Evolutionary conservation across 805 yeast genomes (phyloP), one percentile per base, ranked within the genome.

Genomic region (Suhomyces pyralidae): DNA sequence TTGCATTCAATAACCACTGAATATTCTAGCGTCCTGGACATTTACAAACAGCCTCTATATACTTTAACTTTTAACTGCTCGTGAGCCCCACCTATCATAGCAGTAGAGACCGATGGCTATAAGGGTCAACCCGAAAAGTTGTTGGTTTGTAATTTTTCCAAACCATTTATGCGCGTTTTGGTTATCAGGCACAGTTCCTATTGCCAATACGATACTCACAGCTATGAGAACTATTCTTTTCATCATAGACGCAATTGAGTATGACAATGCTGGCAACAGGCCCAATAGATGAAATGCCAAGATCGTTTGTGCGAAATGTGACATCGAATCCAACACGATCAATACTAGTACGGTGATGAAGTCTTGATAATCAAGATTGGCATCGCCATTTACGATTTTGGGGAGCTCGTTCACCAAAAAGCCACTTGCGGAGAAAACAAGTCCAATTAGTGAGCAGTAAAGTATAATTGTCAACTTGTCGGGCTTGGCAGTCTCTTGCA

Each of bases 161-260:
- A 68, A 63, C 64, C 66, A 68, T 43, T 60, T 61, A 12, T 47
- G 49, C 1, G 58, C 46, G 26, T 55, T 59, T 30, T 56, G 40
- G 7, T 40, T 54, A 8, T 47, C 40, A 17, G 48, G 46, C 3
- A 26, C 42, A 5, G 51, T 45, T 77, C 79, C 76, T 79, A 81
- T 51, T 1, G 66, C 68, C 40, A 86, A 53, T 73, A 70, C 45
- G 6, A 92, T 88, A 60, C 96, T 88, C 0, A 86, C 85, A 1
- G 86, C 79, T 43, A 91, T 90, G 28, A 91, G 82, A 1, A 89
- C 87, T n/a, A 91, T 87, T 61, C 96, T 82, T 70, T 91, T 91
- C 82, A 91, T 81, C 81, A 91, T 80, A 43, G 89, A 84, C 2
- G 97, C 96, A 52, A 91, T 85, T 1, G 96, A 87, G 69, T 90